A percentile compares a stretch with the other conserved stretches of the same genome.
phyloP scores from a whole-genome alignment of 768 basidiomycete species.

The Pleurotus cornucopiae region DNA sequence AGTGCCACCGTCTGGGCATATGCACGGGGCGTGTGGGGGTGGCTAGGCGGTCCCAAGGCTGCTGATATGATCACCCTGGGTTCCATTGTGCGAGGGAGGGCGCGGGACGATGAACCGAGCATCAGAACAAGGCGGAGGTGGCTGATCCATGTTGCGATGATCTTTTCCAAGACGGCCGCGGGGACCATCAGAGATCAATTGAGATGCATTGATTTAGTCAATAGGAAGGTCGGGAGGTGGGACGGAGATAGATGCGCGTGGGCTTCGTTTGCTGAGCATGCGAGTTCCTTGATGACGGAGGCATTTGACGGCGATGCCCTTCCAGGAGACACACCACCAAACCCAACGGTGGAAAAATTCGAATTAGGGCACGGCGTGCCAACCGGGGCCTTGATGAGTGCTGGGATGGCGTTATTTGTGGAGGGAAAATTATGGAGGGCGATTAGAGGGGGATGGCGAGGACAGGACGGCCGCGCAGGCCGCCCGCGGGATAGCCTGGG shows the following conservation, averaged over 20 bases:
- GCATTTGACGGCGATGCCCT: neutral
- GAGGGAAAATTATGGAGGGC: no score
- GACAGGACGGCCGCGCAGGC: neutral
- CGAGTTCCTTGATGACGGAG: neutral
- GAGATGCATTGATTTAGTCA: neutral
- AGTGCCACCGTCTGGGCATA: no score
- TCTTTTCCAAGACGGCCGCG: neutral
- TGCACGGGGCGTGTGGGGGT: no score
- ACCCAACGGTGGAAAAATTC: neutral
- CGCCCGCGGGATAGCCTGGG: neutral
- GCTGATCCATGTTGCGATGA: neutral
- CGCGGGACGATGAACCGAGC: neutral
- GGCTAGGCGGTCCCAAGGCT: no score
- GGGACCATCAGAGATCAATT: neutral
- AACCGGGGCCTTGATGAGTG: neutral
- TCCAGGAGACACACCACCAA: neutral
- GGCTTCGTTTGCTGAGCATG: neutral
- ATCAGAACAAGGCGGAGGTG: neutral
- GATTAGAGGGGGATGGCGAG: neutral
- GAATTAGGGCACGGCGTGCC: neutral
- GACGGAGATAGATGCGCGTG: constrained; percentile 1
- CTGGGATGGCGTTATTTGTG: no score
- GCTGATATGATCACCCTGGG: no score
- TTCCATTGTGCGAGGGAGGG: neutral
- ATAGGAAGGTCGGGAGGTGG: neutral